Evolutionary conservation across 768 basidiomycete species (phyloP), one percentile per base, ranked within the genome.

Genomic region (Pisolithus tinctorius): DNA sequence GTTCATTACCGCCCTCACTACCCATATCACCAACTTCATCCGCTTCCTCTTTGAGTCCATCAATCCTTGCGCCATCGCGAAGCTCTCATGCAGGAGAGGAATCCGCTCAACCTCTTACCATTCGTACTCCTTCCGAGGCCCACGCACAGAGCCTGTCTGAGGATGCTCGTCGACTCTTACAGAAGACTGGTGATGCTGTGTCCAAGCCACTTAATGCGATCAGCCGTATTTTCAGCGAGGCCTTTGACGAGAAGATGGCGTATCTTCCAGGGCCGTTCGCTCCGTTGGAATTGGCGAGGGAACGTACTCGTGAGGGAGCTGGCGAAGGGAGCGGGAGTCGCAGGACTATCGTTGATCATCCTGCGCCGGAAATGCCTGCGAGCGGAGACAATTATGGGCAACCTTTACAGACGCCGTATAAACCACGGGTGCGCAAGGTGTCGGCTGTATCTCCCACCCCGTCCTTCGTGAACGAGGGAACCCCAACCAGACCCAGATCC

Each of bases 181-280:
- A 93, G 68, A 88, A 87, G 64, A 95, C 93, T 0, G 91, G 93
- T 7, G 89, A 93, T 63, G 88, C 82, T 0, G 86, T 95, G 51
- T 92, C 88, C 7, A 93, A 92, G 64, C 93, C 93, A 3, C 76
- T 96, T n/a, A 88, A 74, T 56, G 90, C 93, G 1, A 86, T 96
- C 47, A 80, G 91, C 16, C 82, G 88, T 47, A 93, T 96, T 54
- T 85, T 95, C 64, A 88, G 80, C 54, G 88, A 88, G 42, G 91
- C 89, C 0, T 69, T 93, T 10, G 88, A 91, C 59, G 82, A 80
- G 55, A 82, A 81, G 56, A 69, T 86, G 45, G 68, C 78, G 1
- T 82, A 80, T 61, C 73, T 84, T 4, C 84, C 84, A 1, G 83
- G 83, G 0, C 83, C 84, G 1, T 85, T 87, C 54, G 81, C 80